Base-by-base conservation (phyloP, 2,329 filamentous ascomycete species). In the Didymella arachidicola region DNA sequence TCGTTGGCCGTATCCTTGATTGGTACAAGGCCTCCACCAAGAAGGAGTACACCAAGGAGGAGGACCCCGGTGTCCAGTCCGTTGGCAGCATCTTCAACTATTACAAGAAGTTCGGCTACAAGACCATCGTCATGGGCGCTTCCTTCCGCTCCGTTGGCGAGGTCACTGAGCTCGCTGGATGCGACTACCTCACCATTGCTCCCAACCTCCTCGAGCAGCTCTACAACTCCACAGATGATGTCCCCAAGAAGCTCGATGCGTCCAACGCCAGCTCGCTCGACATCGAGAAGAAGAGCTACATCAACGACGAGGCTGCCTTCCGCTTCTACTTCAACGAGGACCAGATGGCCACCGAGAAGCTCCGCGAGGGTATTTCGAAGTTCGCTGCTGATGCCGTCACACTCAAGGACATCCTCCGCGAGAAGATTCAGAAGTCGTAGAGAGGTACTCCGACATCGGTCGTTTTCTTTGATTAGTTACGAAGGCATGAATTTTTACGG, bases 271-370 rank as follows among this genome's bases (percentile, higher is more conserved):
- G 79, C 68, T 78, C 82, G 57, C 86, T 95, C 67, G 81, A 95
- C 81, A 86, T 99, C 69, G 82, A 90, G 84, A 96, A 93, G 91
- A 91, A 91, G 85, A 83, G 83, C 58, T 99, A 97, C 87, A 89
- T 99, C 81, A 87, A 89, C 77, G 84, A 95, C 81, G 95, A 99
- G 87, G 74, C 93, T 53, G 76, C 81, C 48, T 99, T 98, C 93
- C 93, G 95, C 80, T 99, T 97, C 85, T 91, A 93, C 82, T 97
- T 99, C 89, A 99, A 99, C 87, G 95, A 99, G 87, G 93, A 99
- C 77, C 90, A 94, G 80, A 99, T 99, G 95, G 95, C 92, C 65
- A 92, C 96, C 69, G 93, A 98, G 89, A 99, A 99, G 90, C 89
- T 99, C 72, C 91, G 93, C 63, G 95, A 99, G 84, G 95, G 95